These are phyloP conservation scores for Coemansia sp. DNA, from an alignment of 192 early-diverging fungal genomes.

Conservation along the genomic window DNA sequence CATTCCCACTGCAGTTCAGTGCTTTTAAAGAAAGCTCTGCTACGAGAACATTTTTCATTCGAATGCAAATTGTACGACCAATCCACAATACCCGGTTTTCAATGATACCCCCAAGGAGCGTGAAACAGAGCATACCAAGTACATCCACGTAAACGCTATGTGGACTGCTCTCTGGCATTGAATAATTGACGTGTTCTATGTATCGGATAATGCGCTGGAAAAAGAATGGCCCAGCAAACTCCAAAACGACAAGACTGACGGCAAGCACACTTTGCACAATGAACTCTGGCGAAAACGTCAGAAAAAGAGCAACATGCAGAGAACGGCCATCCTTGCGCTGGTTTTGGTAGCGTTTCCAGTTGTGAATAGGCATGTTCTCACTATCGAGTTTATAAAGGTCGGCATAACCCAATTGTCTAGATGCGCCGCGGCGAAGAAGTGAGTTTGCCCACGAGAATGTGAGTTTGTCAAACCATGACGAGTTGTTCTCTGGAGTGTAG, in stretches of 20 bases:
- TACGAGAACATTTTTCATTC: constrained; percentile 60
- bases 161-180: background rate
- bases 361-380: constrained; percentile 52
- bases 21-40: constrained; percentile 71
- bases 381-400: constrained; percentile 63
- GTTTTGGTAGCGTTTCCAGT: constrained; percentile 33
- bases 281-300: constrained; percentile 52
- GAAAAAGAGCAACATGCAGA: constrained; percentile 31
- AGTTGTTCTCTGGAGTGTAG: constrained; percentile 30
- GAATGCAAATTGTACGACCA: constrained; percentile 65
- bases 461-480: too few relatives aligned
- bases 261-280: background rate
- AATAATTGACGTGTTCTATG: constrained; percentile 41
- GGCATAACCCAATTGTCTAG: constrained; percentile 55
- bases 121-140: constrained; percentile 60
- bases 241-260: constrained; percentile 1
- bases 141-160: constrained; percentile 61
- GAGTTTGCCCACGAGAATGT: constrained; percentile 64
- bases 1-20: constrained; percentile 59
- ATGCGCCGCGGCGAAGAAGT: constrained; percentile 60
- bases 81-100: constrained; percentile 63
- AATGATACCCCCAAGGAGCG: constrained; percentile 38
- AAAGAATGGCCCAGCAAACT: constrained; percentile 61
- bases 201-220: constrained; percentile 60
- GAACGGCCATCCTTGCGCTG: constrained; percentile 24